Percentiles rank a stretch among this genome's conserved stretches.
These are phyloP conservation scores for Buxus sempervirens DNA, from an alignment of 164 flowering plant species.

Conservation along the genomic window DNA sequence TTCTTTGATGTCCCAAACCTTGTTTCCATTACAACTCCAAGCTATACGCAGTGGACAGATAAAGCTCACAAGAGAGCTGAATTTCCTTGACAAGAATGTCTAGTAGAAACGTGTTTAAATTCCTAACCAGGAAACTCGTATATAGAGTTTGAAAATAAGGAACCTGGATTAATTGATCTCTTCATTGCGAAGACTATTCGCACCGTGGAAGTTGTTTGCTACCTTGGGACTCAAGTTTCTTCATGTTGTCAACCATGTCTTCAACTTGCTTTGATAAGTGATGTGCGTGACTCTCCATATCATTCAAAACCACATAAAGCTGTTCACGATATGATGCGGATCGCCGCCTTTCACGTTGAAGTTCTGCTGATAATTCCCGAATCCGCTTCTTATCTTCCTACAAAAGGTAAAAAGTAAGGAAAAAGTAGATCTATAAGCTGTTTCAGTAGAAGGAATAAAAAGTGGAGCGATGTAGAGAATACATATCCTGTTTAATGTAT, in stretches of 20 bases:
- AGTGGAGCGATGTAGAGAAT: not conserved
- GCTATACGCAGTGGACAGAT: too few species aligned
- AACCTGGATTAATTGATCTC: not conserved
- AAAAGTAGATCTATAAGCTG: not conserved
- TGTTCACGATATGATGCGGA: conserved; percentile 26
- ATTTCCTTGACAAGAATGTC: not conserved
- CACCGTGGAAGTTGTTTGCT: conserved; percentile 4
- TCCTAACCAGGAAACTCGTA: not conserved
- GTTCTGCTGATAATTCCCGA: conserved; percentile 23
- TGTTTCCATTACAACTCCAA: not conserved
- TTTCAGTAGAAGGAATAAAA: not conserved
- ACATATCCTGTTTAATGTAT: not conserved
- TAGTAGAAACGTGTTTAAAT: not conserved
- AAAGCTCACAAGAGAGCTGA: too few species aligned
- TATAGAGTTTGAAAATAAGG: not conserved
- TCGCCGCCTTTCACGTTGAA: conserved; percentile 26
- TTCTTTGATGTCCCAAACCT: not conserved
- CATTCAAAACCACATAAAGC: conserved; percentile 19
- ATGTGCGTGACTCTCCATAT: conserved; percentile 25
- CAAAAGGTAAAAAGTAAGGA: conserved; percentile 3
- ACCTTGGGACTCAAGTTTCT: conserved; percentile 22
- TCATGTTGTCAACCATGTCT: conserved; percentile 18
- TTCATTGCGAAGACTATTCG: not conserved
- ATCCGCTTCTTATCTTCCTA: conserved; percentile 30
- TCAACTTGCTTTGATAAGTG: conserved; percentile 25